Conservation (phyloP, 2,329 filamentous ascomycete genomes). For the Colletotrichum liriopes region DNA sequence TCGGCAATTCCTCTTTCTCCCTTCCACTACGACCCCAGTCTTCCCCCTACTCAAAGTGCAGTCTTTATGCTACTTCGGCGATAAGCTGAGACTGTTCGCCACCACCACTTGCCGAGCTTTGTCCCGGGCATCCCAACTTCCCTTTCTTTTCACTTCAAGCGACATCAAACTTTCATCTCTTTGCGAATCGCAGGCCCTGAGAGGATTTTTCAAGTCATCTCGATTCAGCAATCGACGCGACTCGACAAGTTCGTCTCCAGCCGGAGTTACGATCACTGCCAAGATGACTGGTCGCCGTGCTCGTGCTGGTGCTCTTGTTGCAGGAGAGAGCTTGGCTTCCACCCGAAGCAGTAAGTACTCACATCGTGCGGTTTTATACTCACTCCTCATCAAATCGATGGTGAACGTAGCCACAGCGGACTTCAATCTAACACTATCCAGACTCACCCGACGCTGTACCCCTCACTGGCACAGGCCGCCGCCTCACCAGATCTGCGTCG, state of each 20-base stretch:
- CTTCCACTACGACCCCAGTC: not conserved
- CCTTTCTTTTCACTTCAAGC: conserved; percentile 1
- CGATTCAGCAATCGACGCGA: not conserved
- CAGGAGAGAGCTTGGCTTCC: conserved; percentile 26
- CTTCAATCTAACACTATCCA: conserved; percentile 3
- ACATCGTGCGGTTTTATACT: not conserved
- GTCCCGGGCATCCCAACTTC: conserved; percentile 38
- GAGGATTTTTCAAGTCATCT: not conserved
- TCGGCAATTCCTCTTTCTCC: not conserved
- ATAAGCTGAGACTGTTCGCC: conserved; percentile 41
- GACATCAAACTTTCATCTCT: conserved; percentile 25
- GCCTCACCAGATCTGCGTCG: conserved; percentile 42
- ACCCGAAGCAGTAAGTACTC: conserved; percentile 32
- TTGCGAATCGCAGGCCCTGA: conserved; percentile 3
- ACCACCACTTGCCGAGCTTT: conserved; percentile 41
- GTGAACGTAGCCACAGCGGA: not conserved
- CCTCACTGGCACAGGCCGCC: not conserved
- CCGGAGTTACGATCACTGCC: not conserved
- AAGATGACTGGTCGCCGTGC: conserved; percentile 34
- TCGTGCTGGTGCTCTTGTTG: conserved; percentile 28
- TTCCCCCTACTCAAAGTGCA: not conserved
- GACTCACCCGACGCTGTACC: conserved; percentile 18
- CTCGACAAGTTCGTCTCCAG: not conserved
- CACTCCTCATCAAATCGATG: not conserved
- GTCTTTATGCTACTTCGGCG: conserved; percentile 18